Evolutionary conservation across 306 rosid genomes (phyloP).

Genomic region (Bauhinia variegata): DNA sequence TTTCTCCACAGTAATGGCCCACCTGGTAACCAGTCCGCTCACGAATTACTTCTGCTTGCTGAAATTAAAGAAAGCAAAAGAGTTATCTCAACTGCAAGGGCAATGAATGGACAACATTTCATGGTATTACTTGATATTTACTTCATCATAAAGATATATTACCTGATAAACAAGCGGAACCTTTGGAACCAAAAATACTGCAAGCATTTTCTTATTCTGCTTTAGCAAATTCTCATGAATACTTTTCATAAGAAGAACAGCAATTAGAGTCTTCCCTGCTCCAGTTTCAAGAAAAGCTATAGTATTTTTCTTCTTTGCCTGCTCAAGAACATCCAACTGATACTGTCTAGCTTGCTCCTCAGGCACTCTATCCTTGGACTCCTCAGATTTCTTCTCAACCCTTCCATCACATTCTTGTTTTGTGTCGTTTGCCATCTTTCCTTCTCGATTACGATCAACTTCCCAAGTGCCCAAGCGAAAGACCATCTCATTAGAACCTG

Average conservation of each 20-base stretch:
- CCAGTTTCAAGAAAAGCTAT: slow-evolving; percentile 99
- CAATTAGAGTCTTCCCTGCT: slow-evolving; percentile 98
- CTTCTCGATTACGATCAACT: slow-evolving; percentile 59
- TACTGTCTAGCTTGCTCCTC: slow-evolving; percentile 91
- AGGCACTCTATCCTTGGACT: slow-evolving; percentile 61
- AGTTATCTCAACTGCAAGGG: slow-evolving; percentile 16
- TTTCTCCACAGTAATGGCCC: slow-evolving; percentile 98
- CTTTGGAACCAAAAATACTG: slow-evolving; percentile 95
- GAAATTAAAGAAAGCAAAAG: slow-evolving; percentile 41
- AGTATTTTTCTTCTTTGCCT: slow-evolving; percentile 85
- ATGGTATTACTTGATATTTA: slow-evolving; percentile 8
- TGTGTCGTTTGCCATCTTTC: slow-evolving; percentile 39
- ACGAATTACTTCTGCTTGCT: slow-evolving; percentile 99
- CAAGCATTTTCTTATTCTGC: slow-evolving; percentile 76
- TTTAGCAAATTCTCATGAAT: slow-evolving; percentile 61
- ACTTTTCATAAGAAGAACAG: slow-evolving; percentile 87
- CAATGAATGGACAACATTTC: slow-evolving; percentile 4
- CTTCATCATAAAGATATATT: slow-evolving; percentile 5
- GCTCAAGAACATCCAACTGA: slow-evolving; percentile 97
- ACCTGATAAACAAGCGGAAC: slow-evolving; percentile 99
- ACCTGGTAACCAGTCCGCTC: slow-evolving; percentile 95
- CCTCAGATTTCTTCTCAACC: slow-evolving; percentile 54
- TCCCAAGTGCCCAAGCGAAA: slow-evolving; percentile 75
- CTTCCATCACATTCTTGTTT: slow-evolving; percentile 56
- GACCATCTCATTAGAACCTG: slow-evolving; percentile 66